phyloP scores from a whole-genome alignment of 2,329 filamentous ascomycete genomes.

The Aspergillus intermedius region DNA sequence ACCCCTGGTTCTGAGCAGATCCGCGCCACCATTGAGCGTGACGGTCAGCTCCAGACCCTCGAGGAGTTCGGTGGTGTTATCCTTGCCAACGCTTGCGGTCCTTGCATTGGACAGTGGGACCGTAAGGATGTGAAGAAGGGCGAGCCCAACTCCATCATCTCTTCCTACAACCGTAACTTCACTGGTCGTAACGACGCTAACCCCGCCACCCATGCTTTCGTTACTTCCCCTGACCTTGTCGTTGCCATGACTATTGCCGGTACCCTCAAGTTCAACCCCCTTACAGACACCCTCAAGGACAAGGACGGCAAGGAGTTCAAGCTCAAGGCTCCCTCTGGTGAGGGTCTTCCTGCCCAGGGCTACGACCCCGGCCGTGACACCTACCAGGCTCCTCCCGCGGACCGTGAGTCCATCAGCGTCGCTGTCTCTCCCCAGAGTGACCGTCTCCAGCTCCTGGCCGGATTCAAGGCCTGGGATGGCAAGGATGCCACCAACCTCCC shows the following conservation, averaged over 20 bases:
- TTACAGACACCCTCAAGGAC: conserved; percentile 86
- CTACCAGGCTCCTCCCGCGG: conserved; percentile 86
- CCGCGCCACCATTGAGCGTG: conserved; percentile 81
- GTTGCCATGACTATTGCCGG: conserved; percentile 81
- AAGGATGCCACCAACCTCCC: conserved; percentile 79
- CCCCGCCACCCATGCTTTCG: conserved; percentile 89
- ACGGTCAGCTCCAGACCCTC: conserved; percentile 87
- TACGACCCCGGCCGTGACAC: conserved; percentile 91
- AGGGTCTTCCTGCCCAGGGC: conserved; percentile 70
- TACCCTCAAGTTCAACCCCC: conserved; percentile 84
- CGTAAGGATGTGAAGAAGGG: conserved; percentile 91
- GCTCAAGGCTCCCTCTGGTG: conserved; percentile 71
- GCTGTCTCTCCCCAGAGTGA: conserved; percentile 83
- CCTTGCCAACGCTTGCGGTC: conserved; percentile 89
- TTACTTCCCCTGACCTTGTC: conserved; percentile 82
- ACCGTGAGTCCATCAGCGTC: conserved; percentile 67
- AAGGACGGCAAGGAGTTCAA: conserved; percentile 95
- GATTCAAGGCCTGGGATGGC: conserved; percentile 84
- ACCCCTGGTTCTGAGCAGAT: conserved; percentile 97
- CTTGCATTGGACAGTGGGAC: conserved; percentile 94
- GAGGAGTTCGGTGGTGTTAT: conserved; percentile 95
- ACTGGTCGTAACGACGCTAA: conserved; percentile 96
- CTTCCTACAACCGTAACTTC: conserved; percentile 99
- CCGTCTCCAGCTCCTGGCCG: conserved; percentile 84
- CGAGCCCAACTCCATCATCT: conserved; percentile 91